Percentiles rank a stretch among this genome's conserved stretches.
These are phyloP conservation scores for Talaromyces sp. DNA, from an alignment of 2,329 filamentous ascomycete genomes.

Conservation along the genomic window DNA sequence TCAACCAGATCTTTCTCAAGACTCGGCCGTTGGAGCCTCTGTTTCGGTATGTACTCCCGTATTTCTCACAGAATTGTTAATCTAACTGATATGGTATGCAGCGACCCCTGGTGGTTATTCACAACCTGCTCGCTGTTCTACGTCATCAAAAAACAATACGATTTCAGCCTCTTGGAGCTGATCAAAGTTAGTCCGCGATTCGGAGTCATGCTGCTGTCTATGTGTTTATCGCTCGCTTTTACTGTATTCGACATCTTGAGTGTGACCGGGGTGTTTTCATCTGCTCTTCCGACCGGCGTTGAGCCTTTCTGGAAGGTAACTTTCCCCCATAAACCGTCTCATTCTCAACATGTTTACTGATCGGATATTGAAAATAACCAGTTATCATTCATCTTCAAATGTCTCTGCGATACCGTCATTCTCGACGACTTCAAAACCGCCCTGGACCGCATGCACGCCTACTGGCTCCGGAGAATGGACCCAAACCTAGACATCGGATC, in stretches of 20 bases:
- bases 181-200: conserved; percentile 60
- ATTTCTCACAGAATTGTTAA: background rate
- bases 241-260: conserved; percentile 58
- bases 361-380: background rate
- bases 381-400: conserved; percentile 58
- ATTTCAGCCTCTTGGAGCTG: conserved; percentile 54
- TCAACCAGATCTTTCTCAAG: conserved; percentile 48
- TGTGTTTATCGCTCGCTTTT: conserved; percentile 57
- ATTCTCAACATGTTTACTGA: background rate
- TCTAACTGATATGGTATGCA: conserved; percentile 17
- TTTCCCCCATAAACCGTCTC: background rate
- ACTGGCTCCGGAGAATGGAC: conserved; percentile 24
- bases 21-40: conserved; percentile 58
- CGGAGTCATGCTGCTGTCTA: conserved; percentile 56
- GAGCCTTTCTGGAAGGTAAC: conserved; percentile 57
- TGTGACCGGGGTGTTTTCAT: conserved; percentile 48
- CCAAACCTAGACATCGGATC: background rate
- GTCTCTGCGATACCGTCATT: conserved; percentile 47
- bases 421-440: conserved; percentile 65
- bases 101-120: conserved; percentile 65
- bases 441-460: conserved; percentile 35
- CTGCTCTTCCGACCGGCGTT: conserved; percentile 48
- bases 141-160: conserved; percentile 59
- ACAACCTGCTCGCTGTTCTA: conserved; percentile 56
- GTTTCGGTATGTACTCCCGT: conserved; percentile 52